Conservation (phyloP, 208 protist genomes). For the Lotmaria passim region DNA sequence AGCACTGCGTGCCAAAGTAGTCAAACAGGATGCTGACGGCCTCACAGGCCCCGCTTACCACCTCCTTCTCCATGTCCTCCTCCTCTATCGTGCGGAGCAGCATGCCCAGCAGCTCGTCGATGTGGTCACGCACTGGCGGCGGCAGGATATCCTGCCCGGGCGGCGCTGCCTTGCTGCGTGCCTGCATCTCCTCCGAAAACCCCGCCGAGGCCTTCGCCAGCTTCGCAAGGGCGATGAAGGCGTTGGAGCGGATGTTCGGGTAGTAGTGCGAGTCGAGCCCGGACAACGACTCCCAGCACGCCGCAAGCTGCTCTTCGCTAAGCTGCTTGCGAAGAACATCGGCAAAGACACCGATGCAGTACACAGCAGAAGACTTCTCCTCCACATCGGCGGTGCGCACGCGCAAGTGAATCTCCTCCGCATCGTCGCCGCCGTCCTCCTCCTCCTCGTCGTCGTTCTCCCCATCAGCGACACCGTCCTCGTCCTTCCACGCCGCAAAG, state of each 20-base stretch:
- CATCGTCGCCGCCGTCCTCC: slow-evolving; percentile 55
- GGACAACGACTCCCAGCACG: slow-evolving; percentile 57
- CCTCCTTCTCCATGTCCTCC: slow-evolving; percentile 70
- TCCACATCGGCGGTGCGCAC: slow-evolving; percentile 85
- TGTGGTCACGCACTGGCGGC: slow-evolving; percentile 43
- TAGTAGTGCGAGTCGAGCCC: slow-evolving; percentile 66
- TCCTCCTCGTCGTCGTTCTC: slow-evolving; percentile 37
- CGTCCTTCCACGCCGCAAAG: slow-evolving; percentile 32
- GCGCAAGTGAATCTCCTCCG: slow-evolving; percentile 66
- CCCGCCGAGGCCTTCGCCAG: slow-evolving; percentile 64
- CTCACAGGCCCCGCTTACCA: slow-evolving; percentile 79
- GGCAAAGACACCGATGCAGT: slow-evolving; percentile 84
- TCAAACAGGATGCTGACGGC: slow-evolving; percentile 58
- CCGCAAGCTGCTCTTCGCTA: slow-evolving; percentile 47
- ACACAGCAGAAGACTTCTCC: slow-evolving; percentile 82
- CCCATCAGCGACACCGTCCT: slow-evolving; percentile 17
- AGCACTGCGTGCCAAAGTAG: slow-evolving; percentile 76
- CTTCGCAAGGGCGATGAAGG: slow-evolving; percentile 62
- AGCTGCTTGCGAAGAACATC: slow-evolving; percentile 59
- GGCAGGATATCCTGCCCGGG: slow-evolving; percentile 55
- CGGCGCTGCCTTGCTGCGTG: slow-evolving; percentile 31
- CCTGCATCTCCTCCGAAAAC: slow-evolving; percentile 32
- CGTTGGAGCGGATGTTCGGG: slow-evolving; percentile 71
- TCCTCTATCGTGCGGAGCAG: slow-evolving; percentile 53
- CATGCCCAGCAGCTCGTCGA: slow-evolving; percentile 59